Evolutionary conservation across 73 alveolate species (phyloP).

Genomic region (Blepharisma stoltei): DNA sequence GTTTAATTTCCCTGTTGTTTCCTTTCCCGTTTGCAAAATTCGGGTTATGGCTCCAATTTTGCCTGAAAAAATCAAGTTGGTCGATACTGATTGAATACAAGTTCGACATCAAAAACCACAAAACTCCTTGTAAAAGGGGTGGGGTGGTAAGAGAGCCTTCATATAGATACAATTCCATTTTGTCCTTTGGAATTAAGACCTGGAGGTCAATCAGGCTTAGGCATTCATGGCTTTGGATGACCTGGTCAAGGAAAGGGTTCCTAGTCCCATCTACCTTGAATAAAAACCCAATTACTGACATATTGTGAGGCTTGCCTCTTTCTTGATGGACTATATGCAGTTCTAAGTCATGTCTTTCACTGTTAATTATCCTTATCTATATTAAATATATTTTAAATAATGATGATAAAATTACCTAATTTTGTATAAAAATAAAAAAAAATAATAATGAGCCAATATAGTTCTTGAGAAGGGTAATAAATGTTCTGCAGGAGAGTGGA

Average conservation of each 20-base stretch:
- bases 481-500: constrained; percentile 90
- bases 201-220: too few relatives aligned
- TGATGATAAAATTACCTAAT: too few relatives aligned
- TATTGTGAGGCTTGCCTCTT: constrained; percentile 9
- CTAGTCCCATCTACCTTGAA: constrained; percentile 38
- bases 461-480: too few relatives aligned
- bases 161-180: constrained; percentile 18
- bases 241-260: constrained; percentile 27
- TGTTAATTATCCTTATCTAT: too few relatives aligned
- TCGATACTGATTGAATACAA: constrained; percentile 47
- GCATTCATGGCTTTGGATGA: too few relatives aligned
- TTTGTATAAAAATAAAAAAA: too few relatives aligned
- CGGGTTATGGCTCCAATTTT: constrained; percentile 34
- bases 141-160: constrained; percentile 78
- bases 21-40: constrained; percentile 54
- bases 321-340: constrained; percentile 73
- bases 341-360: constrained; percentile 71
- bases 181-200: too few relatives aligned
- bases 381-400: too few relatives aligned
- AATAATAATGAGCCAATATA: too few relatives aligned
- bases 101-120: constrained; percentile 60
- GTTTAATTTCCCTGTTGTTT: constrained; percentile 54
- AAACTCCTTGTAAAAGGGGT: constrained; percentile 59
- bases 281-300: constrained; percentile 52
- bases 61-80: constrained; percentile 51